Evolutionary conservation across 208 protist genomes (phyloP), one percentile per base, ranked within the genome.

Genomic region (Lotmaria passim): DNA sequence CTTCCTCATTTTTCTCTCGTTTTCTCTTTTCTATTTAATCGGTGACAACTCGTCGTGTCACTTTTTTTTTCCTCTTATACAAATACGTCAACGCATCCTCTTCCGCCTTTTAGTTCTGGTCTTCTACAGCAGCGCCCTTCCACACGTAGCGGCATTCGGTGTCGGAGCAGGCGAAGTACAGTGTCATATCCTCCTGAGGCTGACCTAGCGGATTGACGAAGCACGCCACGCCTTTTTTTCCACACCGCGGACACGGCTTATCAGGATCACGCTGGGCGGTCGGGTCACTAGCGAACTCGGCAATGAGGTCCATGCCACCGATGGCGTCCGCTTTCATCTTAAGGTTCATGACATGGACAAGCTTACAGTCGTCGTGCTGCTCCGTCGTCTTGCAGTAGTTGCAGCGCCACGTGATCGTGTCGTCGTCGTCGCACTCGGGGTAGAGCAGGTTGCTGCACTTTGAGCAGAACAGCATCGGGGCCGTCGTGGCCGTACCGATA

Each of bases 151-250:
- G 81, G 67, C 93, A 97, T 47, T 70, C 81, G 5, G 75, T 85
- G 55, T 95, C 91, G 3, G 93, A 83, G 56, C 93, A 97, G 38
- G 88, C 93, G 69, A 95, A 95, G 74, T 91, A 95, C 24, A 94
- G 80, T 21, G 90, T 94, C 90, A 97, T 95, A 65, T 95, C 93
- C 66, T 97, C 93, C 55, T 94, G 87, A 0, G 88, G 87, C 53
- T 91, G 86, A 0, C 88, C 93, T 17, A 97, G 81, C 14, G 93
- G 93, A 63, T 97, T 97, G 28, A 97, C 88, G 63, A 95, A 97
- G 65, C 90, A 95, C 7, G 89, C 82, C 10, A 95, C 87, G 46
- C 89, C 87, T 38, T 87, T 81, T 51, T 80, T 74, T 0, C 71
- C 61, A 67, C 93, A 97, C 11, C 80, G 76, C 15, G 79, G 75